Conservation (phyloP, 352 stramenopile species). For the Globisporangium takayamanum region DNA sequence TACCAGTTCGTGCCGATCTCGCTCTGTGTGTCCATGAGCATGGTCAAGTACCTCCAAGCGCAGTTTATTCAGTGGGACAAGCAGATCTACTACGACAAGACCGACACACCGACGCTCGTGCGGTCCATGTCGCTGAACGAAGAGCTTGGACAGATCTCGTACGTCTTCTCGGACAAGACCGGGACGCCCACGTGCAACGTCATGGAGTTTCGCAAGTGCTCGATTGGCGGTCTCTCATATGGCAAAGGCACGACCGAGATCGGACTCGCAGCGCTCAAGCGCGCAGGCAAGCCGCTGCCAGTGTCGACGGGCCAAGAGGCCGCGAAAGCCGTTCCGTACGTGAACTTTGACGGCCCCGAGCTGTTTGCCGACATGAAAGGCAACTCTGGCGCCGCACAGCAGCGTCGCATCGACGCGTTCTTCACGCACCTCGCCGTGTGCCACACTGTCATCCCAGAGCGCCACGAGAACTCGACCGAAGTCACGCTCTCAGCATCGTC, state of each 20-base stretch:
- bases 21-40: constrained; percentile 96
- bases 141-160: constrained; percentile 95
- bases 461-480: constrained; percentile 58
- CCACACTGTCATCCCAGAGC: constrained; percentile 97
- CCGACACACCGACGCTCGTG: constrained; percentile 87
- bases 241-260: constrained; percentile 83
- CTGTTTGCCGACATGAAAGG: constrained; percentile 63
- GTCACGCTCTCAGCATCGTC: constrained; percentile 69
- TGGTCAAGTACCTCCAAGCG: constrained; percentile 93
- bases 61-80: constrained; percentile 93
- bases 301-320: constrained; percentile 16
- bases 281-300: constrained; percentile 51
- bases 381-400: constrained; percentile 35
- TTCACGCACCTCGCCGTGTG: constrained; percentile 85
- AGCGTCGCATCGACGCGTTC: constrained; percentile 66
- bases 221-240: constrained; percentile 87
- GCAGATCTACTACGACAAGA: constrained; percentile 90
- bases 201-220: constrained; percentile 96
- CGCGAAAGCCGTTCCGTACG: constrained; percentile 37
- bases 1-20: constrained; percentile 97
- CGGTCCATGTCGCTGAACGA: constrained; percentile 92
- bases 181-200: constrained; percentile 99
- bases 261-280: constrained; percentile 56
- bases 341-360: constrained; percentile 74
- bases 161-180: constrained; percentile 99